Evolutionary conservation across 2,329 filamentous ascomycete species (phyloP).

Genomic region (Paracorniculantispora psalliotae): DNA sequence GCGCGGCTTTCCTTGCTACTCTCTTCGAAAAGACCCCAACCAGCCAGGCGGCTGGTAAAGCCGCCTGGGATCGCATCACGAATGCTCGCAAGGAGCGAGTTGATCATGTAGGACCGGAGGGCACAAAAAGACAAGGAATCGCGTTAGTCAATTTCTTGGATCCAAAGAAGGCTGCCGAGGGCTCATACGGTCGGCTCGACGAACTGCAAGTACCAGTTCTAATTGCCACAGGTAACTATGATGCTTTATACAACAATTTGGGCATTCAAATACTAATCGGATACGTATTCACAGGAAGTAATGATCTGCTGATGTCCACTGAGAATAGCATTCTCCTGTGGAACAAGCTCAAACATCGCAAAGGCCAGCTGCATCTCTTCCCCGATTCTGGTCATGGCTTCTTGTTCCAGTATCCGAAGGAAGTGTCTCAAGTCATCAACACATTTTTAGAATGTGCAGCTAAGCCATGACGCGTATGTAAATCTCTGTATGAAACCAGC

Average conservation of each 20-base stretch:
- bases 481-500: no score
- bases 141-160: constrained; percentile 34
- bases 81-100: constrained; percentile 18
- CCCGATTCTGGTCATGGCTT: constrained; percentile 34
- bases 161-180: constrained; percentile 26
- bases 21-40: constrained; percentile 30
- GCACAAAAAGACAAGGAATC: constrained; percentile 26
- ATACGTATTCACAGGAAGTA: constrained; percentile 22
- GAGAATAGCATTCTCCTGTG: constrained; percentile 35
- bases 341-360: constrained; percentile 27
- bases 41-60: constrained; percentile 28
- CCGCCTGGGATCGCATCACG: constrained; percentile 31
- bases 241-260: neutral
- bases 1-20: constrained; percentile 27
- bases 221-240: constrained; percentile 28
- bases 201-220: constrained; percentile 29
- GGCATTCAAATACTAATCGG: constrained; percentile 2
- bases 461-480: neutral
- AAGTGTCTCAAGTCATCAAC: constrained; percentile 29
- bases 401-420: constrained; percentile 29
- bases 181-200: constrained; percentile 28
- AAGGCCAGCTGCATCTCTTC: constrained; percentile 30
- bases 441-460: constrained; percentile 21
- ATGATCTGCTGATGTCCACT: constrained; percentile 31
- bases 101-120: constrained; percentile 23